A percentile compares a stretch with the other conserved stretches of the same genome.
phyloP scores from a whole-genome alignment of 2,329 filamentous ascomycete genomes.

The Colletotrichum filicis region DNA sequence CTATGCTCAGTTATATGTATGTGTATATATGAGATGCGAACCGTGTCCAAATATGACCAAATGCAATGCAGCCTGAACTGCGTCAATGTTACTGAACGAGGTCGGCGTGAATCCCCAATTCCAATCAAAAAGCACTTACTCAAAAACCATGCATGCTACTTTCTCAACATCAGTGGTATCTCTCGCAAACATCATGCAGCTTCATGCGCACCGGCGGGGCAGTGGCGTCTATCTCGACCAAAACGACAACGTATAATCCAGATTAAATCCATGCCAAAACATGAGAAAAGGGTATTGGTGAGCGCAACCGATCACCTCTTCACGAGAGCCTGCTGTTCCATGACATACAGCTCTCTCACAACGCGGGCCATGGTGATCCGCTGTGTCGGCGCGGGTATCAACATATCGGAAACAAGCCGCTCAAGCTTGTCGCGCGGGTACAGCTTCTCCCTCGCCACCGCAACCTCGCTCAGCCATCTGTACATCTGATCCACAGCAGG shows the following conservation, averaged over 20 bases:
- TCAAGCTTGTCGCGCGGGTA: constrained; percentile 61
- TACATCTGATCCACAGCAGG: constrained; percentile 63
- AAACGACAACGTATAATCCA: background rate
- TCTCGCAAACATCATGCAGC: constrained; percentile 30
- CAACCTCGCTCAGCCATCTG: constrained; percentile 65
- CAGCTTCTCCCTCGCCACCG: constrained; percentile 58
- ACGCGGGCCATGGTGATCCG: constrained; percentile 66
- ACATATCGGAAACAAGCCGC: constrained; percentile 63
- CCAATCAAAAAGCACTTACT: background rate
- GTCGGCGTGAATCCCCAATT: background rate
- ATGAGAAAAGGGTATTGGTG: constrained; percentile 13
- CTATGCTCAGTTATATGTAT: background rate
- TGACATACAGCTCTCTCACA: constrained; percentile 53
- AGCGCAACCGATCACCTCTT: constrained; percentile 17
- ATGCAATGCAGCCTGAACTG: background rate
- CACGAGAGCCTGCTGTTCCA: constrained; percentile 26
- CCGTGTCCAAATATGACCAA: background rate
- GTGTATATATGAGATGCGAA: background rate
- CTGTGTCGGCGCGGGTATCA: constrained; percentile 60
- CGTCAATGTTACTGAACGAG: background rate
- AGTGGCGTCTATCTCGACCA: background rate
- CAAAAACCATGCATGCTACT: background rate
- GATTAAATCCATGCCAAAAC: background rate
- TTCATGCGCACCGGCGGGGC: background rate
- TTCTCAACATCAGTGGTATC: constrained; percentile 34